These are phyloP conservation scores for Aspergillus latus DNA, from an alignment of 2,329 filamentous ascomycete genomes.

Conservation along the genomic window DNA sequence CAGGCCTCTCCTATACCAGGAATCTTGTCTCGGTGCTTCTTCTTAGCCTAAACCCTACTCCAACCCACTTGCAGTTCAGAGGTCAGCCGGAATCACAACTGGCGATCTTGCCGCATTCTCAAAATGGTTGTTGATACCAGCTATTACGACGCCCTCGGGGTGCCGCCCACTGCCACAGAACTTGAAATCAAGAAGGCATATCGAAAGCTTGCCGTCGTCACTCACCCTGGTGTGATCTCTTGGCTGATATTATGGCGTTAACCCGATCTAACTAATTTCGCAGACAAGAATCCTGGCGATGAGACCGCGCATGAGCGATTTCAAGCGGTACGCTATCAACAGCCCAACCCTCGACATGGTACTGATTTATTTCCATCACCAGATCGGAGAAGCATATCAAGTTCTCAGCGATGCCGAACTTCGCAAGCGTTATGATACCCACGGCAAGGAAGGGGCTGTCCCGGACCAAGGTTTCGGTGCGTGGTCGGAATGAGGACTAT, in stretches of 20 bases:
- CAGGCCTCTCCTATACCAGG: background rate
- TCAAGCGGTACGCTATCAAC: conserved; percentile 67
- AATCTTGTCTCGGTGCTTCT: background rate
- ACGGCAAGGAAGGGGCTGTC: conserved; percentile 90
- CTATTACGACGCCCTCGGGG: conserved; percentile 85
- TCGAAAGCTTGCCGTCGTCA: conserved; percentile 87
- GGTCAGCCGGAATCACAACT: background rate
- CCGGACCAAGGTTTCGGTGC: conserved; percentile 84
- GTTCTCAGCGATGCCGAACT: conserved; percentile 83
- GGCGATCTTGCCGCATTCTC: conserved; percentile 14
- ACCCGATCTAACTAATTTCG: conserved; percentile 15
- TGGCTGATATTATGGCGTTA: background rate
- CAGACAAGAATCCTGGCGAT: conserved; percentile 97
- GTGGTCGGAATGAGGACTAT: conserved; percentile 17
- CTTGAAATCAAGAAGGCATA: conserved; percentile 98
- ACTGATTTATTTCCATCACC: conserved; percentile 12
- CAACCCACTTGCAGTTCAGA: background rate
- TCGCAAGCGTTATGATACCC: conserved; percentile 92
- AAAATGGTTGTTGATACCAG: conserved; percentile 83
- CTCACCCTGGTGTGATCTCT: conserved; percentile 70
- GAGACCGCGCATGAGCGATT: conserved; percentile 92
- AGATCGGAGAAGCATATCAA: conserved; percentile 71
- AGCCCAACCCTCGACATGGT: conserved; percentile 4
- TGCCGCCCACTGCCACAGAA: conserved; percentile 79
- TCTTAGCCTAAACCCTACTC: background rate